phyloP scores from a whole-genome alignment of 176 grass and related monocot species.

The Themeda triandra region DNA sequence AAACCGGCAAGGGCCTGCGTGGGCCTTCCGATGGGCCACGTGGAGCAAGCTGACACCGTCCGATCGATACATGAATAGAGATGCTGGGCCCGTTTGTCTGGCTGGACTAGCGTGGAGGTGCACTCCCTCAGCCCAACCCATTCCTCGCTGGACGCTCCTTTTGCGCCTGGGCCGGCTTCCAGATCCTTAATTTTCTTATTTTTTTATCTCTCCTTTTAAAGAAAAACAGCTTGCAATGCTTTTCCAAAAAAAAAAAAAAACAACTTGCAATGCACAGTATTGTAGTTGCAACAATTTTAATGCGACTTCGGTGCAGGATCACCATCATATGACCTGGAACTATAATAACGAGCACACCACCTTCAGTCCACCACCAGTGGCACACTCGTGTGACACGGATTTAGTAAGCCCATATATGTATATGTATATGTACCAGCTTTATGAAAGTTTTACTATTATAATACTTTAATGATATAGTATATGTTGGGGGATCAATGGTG shows the following conservation, averaged over 20 bases:
- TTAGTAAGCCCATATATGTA: background rate
- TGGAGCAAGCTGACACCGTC: too few species aligned
- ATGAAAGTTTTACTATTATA: too few species aligned
- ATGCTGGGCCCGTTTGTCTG: too few species aligned
- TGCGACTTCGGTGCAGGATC: background rate
- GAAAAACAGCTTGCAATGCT: background rate
- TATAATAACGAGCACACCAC: background rate
- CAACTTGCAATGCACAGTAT: background rate
- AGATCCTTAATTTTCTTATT: too few species aligned
- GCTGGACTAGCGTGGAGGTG: too few species aligned
- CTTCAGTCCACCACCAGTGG: background rate
- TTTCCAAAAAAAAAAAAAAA: background rate
- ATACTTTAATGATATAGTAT: background rate
- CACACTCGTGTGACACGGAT: background rate
- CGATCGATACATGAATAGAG: too few species aligned
- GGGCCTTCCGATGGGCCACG: background rate
- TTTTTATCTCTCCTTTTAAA: background rate
- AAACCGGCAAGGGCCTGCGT: background rate
- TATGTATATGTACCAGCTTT: background rate
- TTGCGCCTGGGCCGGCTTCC: background rate
- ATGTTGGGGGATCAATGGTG: background rate
- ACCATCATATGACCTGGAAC: background rate
- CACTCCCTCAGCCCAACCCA: background rate
- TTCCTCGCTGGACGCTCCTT: background rate
- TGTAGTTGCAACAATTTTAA: background rate